phyloP scores from a whole-genome alignment of 768 basidiomycete genomes.

The Termitomyces sp. region DNA sequence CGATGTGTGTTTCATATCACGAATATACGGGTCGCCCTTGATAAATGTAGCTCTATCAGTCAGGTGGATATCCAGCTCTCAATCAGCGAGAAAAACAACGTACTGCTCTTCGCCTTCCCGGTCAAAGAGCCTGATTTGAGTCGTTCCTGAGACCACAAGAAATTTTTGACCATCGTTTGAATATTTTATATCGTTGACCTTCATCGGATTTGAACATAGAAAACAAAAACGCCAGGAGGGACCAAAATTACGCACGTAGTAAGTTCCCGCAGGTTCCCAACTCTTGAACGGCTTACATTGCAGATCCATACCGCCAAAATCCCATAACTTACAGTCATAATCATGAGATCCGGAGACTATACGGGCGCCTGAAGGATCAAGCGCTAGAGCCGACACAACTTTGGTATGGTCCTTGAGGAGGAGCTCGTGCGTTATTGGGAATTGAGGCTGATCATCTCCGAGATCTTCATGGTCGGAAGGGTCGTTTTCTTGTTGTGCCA shows the following conservation, averaged over 20 bases:
- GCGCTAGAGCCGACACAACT: slow-evolving; percentile 85
- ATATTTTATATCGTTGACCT: slow-evolving; percentile 91
- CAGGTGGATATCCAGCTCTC: slow-evolving; percentile 38
- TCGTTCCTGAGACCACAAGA: slow-evolving; percentile 82
- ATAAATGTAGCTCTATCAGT: slow-evolving; percentile 65
- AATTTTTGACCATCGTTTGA: slow-evolving; percentile 84
- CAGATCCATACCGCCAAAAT: slow-evolving; percentile 96
- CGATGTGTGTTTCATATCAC: slow-evolving; percentile 99
- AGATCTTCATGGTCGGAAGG: slow-evolving; percentile 41
- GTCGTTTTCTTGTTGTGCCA: slow-evolving; percentile 36
- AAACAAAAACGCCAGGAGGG: slow-evolving; percentile 8
- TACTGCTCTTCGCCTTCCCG: slow-evolving; percentile 92
- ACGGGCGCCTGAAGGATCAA: slow-evolving; percentile 94
- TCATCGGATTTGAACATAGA: slow-evolving; percentile 4
- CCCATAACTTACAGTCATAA: slow-evolving; percentile 98
- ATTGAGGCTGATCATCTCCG: slow-evolving; percentile 48
- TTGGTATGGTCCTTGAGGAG: slow-evolving; percentile 93
- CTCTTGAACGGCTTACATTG: slow-evolving; percentile 91
- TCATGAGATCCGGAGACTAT: slow-evolving; percentile 91
- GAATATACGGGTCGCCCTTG: slow-evolving; percentile 97
- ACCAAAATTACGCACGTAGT: slow-evolving; percentile 54
- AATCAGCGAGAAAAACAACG: slow-evolving; percentile 25
- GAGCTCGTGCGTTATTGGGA: slow-evolving; percentile 90
- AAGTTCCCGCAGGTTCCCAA: slow-evolving; percentile 92
- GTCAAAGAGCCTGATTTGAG: slow-evolving; percentile 84